Conservation (phyloP, 106 monocot genomes). For the Iris macrosiphon region DNA sequence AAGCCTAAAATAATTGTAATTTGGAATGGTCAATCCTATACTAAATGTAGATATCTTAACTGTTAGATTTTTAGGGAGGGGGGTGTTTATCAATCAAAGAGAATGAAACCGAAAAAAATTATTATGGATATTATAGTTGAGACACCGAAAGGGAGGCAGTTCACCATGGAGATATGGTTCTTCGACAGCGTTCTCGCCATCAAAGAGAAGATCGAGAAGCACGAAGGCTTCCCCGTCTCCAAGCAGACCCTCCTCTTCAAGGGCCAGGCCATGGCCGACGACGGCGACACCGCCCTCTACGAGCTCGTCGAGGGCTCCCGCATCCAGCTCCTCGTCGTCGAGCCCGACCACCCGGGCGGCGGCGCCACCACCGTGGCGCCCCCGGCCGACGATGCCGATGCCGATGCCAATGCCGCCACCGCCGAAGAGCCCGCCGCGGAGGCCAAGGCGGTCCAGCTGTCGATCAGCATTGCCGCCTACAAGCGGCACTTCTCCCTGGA, state of each 20-base stretch:
- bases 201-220: conserved; percentile 5
- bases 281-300: conserved; percentile 11
- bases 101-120: too few relatives aligned
- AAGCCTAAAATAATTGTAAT: too few relatives aligned
- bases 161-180: conserved; percentile 17
- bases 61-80: too few relatives aligned
- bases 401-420: not conserved
- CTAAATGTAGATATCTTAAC: too few relatives aligned
- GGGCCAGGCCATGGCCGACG: conserved; percentile 8
- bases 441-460: not conserved
- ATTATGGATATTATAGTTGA: conserved; percentile 7
- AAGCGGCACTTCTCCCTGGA: conserved; percentile 11
- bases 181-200: conserved; percentile 15
- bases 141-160: conserved; percentile 11
- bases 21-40: too few relatives aligned
- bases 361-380: not conserved
- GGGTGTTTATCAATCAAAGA: too few relatives aligned
- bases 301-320: conserved; percentile 14
- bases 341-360: not conserved
- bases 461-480: not conserved
- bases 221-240: conserved; percentile 10
- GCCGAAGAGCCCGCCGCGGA: not conserved
- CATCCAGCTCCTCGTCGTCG: not conserved
- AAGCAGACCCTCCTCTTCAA: conserved; percentile 21
- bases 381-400: not conserved